Evolutionary conservation across 257 asterid species (phyloP).

Genomic region (Striga asiatica): DNA sequence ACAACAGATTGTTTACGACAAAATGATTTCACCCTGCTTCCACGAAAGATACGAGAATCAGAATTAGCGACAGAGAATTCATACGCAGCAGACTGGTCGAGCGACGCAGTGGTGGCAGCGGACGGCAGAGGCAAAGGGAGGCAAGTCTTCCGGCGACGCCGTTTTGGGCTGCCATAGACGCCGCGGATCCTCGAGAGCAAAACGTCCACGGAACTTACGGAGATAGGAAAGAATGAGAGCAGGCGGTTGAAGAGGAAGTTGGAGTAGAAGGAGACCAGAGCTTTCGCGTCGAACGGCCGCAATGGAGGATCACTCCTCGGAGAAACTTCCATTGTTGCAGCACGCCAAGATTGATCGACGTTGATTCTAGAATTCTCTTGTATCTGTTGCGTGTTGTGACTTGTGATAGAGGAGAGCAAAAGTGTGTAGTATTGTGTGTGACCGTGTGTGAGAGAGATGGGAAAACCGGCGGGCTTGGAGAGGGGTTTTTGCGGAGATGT

Average conservation of each 20-base stretch:
- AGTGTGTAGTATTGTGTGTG: no score
- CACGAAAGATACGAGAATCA: background rate
- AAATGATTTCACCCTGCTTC: background rate
- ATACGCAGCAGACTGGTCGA: constrained; percentile 45
- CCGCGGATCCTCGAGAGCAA: constrained; percentile 27
- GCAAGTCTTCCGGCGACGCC: constrained; percentile 55
- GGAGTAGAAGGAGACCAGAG: constrained; percentile 43
- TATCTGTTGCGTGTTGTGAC: background rate
- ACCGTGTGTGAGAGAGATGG: no score
- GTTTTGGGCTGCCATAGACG: constrained; percentile 22
- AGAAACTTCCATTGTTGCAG: constrained; percentile 28
- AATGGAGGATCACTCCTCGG: constrained; percentile 24
- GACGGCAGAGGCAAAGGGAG: constrained; percentile 83
- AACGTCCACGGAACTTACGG: constrained; percentile 19
- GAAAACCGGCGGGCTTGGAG: no score
- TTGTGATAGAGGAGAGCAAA: no score
- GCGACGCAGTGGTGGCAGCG: constrained; percentile 28
- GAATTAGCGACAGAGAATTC: constrained; percentile 4
- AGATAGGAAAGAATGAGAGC: constrained; percentile 29
- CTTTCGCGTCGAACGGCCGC: constrained; percentile 17
- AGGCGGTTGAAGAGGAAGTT: constrained; percentile 38
- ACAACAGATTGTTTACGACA: background rate
- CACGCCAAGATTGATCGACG: background rate
- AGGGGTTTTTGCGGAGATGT: no score
- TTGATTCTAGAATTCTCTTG: background rate